A percentile compares a stretch with the other conserved stretches of the same genome.
Evolutionary conservation across 192 early-diverging fungal genomes (phyloP).

Genomic region (Coemansia sp.): DNA sequence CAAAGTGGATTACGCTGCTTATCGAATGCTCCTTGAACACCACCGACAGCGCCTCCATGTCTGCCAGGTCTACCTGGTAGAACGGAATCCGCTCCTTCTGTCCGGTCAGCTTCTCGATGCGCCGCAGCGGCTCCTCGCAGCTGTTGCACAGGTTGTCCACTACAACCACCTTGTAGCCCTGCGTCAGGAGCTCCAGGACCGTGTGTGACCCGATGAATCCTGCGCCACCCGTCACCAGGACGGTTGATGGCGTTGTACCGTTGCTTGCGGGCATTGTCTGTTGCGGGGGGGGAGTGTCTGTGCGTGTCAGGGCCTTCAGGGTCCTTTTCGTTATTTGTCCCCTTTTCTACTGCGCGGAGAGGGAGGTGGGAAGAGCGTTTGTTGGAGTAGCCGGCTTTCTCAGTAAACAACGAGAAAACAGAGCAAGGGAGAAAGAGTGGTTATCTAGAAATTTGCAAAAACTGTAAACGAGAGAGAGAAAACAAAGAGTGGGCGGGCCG

Average conservation of each 20-base stretch:
- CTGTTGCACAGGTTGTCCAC: conserved; percentile 90
- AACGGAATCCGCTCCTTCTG: conserved; percentile 59
- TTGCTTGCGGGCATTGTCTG: conserved; percentile 21
- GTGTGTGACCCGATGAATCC: conserved; percentile 97
- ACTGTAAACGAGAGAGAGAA: too few species aligned
- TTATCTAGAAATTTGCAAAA: too few species aligned
- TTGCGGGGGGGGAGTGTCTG: too few species aligned
- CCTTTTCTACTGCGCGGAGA: too few species aligned
- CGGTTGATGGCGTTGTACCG: conserved; percentile 10
- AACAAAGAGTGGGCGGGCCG: too few species aligned
- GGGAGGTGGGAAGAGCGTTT: too few species aligned
- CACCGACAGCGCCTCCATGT: conserved; percentile 61
- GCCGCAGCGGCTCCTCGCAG: conserved; percentile 68
- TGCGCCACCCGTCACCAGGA: conserved; percentile 72
- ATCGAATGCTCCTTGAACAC: conserved; percentile 74
- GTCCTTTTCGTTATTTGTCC: too few species aligned
- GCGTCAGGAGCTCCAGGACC: conserved; percentile 74
- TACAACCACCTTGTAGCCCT: conserved; percentile 81
- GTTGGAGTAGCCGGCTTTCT: too few species aligned
- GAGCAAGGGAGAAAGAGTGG: too few species aligned
- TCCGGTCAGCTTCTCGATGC: conserved; percentile 65
- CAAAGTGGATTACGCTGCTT: conserved; percentile 80
- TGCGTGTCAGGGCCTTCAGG: too few species aligned
- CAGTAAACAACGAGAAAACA: too few species aligned
- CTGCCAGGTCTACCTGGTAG: conserved; percentile 77